Evolutionary conservation across 495 filamentous ascomycete genomes (phyloP).

Genomic region (Penicillium goetzii): DNA sequence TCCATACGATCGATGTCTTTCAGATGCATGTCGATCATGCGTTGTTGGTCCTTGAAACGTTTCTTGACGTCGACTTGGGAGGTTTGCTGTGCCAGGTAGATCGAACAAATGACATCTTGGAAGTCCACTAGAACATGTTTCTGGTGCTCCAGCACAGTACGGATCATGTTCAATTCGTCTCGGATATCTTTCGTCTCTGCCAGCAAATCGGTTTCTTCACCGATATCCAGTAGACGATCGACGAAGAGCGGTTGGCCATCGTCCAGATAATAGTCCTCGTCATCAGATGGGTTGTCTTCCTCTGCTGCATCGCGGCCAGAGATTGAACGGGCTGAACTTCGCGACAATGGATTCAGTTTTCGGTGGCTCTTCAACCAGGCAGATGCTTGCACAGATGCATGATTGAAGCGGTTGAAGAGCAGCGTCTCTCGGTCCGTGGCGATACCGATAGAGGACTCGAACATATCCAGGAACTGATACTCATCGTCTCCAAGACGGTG

Average conservation of each 20-base stretch:
- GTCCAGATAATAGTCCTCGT: slow-evolving; percentile 30
- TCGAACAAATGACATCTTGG: slow-evolving; percentile 56
- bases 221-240: slow-evolving; percentile 69
- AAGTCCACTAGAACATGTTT: slow-evolving; percentile 57
- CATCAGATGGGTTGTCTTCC: slow-evolving; percentile 14
- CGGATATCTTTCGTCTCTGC: slow-evolving; percentile 73
- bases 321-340: slow-evolving; percentile 27
- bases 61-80: slow-evolving; percentile 58
- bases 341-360: slow-evolving; percentile 48
- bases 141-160: slow-evolving; percentile 64
- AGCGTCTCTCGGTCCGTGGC: slow-evolving; percentile 66
- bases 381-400: slow-evolving; percentile 62
- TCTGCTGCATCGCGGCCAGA: slow-evolving; percentile 7
- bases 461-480: slow-evolving; percentile 75
- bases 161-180: slow-evolving; percentile 74
- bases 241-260: slow-evolving; percentile 56
- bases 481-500: slow-evolving; percentile 64
- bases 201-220: slow-evolving; percentile 65
- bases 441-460: slow-evolving; percentile 67
- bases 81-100: slow-evolving; percentile 49
- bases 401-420: slow-evolving; percentile 67
- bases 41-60: slow-evolving; percentile 62
- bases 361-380: slow-evolving; percentile 65
- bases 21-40: slow-evolving; percentile 61
- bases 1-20: slow-evolving; percentile 73